A percentile compares a stretch with the other conserved stretches of the same genome.
Conservation (phyloP, 2,329 filamentous ascomycete species). For the Berkeleyomyces rouxiae region DNA sequence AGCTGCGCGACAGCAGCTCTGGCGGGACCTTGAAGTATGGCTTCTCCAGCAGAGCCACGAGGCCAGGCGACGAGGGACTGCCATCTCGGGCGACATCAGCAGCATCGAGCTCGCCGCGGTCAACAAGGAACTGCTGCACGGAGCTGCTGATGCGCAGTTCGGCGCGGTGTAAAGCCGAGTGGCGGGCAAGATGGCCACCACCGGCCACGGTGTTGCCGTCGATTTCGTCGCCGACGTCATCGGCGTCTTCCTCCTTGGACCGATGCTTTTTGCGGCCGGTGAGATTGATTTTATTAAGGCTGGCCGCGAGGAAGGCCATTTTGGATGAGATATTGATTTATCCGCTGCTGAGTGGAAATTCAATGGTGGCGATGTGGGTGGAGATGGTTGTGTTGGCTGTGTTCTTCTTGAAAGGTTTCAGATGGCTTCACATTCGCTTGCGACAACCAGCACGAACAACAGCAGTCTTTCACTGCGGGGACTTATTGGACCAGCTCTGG, state of each 20-base stretch:
- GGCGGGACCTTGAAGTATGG: constrained; percentile 40
- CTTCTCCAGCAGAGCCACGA: constrained; percentile 36
- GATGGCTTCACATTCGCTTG: background rate
- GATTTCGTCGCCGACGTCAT: constrained; percentile 36
- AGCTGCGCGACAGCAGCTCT: constrained; percentile 37
- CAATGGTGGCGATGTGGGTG: background rate
- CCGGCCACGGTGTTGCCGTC: constrained; percentile 36
- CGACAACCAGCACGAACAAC: no score
- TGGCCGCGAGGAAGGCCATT: constrained; percentile 15
- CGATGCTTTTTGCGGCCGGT: constrained; percentile 7
- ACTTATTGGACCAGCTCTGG: background rate
- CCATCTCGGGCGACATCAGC: constrained; percentile 30
- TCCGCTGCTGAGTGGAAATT: no score
- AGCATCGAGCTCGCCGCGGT: constrained; percentile 33
- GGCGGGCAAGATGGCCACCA: constrained; percentile 38
- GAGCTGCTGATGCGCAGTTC: constrained; percentile 43
- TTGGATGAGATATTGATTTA: background rate
- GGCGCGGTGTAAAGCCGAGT: constrained; percentile 30
- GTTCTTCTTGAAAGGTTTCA: background rate
- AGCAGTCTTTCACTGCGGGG: background rate
- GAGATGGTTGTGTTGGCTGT: background rate
- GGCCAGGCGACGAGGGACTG: constrained; percentile 27
- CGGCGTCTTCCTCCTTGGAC: constrained; percentile 25
- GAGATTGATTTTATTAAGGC: constrained; percentile 12
- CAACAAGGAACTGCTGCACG: constrained; percentile 36